Base-by-base conservation (phyloP, 2,329 filamentous ascomycete species). In the Talaromyces rugulosus region DNA sequence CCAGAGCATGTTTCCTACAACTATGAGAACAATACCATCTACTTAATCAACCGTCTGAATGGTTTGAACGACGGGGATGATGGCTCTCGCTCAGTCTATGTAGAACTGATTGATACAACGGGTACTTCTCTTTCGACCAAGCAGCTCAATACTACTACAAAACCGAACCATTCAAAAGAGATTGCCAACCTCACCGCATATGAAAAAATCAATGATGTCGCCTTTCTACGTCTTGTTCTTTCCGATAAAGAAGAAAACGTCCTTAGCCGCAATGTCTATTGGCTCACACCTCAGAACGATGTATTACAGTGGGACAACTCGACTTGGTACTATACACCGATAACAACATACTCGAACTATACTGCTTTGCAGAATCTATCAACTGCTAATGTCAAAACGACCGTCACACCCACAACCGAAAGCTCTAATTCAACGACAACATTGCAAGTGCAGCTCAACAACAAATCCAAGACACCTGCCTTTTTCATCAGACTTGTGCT, bases 261-360 rank as follows among this genome's bases (percentile, higher is more conserved):
- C 0, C 65, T 87, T 2, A 86, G 82, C 63, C 77, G 83, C 1
- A 87, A 86, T 64, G 82, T 86, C 0, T 88, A 88, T 74, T 88
- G 85, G 85, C 65, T 88, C 0, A 68, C 81, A 1, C 69, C 72
- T 0, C 70, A 72, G 0, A 61, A 75, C 0, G 86, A 88, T 66
- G 70, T 69, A 0, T 70, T 88, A 5, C 76, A 84, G 63, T 88
- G 85, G 85, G 73, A 77, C 0, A 75, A 79, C 1, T 85, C 85
- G 3, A 81, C 79, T 1, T 89, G 85, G 84, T 87, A 81, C 64
- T 75, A 80, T 65, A 88, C 86, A 0, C 85, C 85, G 0, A 82
- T 87, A 0, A 80, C 76, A 0, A 60, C 75, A 4, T 87, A 81
- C 61, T 77, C 79, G 0, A 70, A 86, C 59, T 82, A 80, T 63